Evolutionary conservation across 2,329 filamentous ascomycete genomes (phyloP).

Genomic region (Hawksworthiomyces lignivorus): DNA sequence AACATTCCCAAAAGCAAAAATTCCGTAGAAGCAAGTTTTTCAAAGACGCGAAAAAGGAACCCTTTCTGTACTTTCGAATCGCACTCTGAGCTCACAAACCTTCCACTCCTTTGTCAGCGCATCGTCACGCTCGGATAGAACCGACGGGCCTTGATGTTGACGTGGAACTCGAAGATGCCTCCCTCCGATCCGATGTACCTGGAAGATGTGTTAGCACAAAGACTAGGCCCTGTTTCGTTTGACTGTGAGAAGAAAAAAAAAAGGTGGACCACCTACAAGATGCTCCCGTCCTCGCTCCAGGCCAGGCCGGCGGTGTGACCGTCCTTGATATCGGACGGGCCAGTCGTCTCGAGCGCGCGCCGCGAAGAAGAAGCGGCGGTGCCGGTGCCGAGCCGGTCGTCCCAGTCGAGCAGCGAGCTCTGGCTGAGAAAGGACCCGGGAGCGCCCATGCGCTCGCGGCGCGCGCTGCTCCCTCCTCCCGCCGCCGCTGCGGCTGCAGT

Average conservation of each 20-base stretch:
- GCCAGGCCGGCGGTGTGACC: conserved; percentile 54
- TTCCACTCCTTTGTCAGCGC: too few species aligned
- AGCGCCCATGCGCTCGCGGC: too few species aligned
- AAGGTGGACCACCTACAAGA: conserved; percentile 39
- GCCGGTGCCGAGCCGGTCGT: conserved; percentile 16
- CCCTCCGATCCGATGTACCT: conserved; percentile 61
- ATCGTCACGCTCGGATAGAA: conserved; percentile 47
- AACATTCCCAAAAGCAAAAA: not conserved
- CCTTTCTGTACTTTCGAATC: too few species aligned
- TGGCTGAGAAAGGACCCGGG: too few species aligned
- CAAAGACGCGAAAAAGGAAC: too few species aligned
- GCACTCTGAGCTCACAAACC: too few species aligned
- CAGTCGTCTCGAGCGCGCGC: conserved; percentile 13
- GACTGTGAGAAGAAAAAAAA: not conserved
- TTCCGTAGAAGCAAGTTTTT: not conserved
- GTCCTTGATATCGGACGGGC: conserved; percentile 48
- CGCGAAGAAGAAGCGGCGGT: not conserved
- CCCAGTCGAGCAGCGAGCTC: conserved; percentile 22
- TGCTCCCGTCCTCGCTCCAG: conserved; percentile 55
- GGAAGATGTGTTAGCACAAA: conserved; percentile 18
- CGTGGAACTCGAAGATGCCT: conserved; percentile 66
- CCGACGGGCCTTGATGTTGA: conserved; percentile 57
- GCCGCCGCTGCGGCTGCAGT: too few species aligned
- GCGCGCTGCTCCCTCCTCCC: too few species aligned
- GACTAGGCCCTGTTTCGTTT: too few species aligned